Base-by-base conservation (phyloP, 1,284 basidiomycete genomes). In the Melampsora allii-populina region DNA sequence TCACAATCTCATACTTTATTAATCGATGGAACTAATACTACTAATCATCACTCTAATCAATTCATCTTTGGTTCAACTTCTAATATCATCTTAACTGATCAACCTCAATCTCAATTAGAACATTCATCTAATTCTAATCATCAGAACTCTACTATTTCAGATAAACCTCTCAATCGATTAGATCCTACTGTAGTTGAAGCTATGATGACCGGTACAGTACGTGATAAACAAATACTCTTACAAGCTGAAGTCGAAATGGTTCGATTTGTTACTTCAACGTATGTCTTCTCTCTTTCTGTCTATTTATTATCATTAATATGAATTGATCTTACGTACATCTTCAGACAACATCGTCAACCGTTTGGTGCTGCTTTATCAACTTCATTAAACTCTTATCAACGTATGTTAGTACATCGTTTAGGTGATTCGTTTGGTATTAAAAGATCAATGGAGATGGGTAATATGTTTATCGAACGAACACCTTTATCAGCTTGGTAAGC, bases 321-420 rank as follows among this genome's bases (percentile, higher is more conserved):
- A n/a, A n/a, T n/a, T n/a, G n/a, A n/a, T n/a, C n/a, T n/a, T n/a
- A n/a, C n/a, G n/a, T 9, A 17, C 48, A 9, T 9, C 21, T 66
- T 33, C 24, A 73, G 71, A 59, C 58, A 65, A 9, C 53, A 58
- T 19, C 63, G 63, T 45, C 63, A 66, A 24, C 63, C 53, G 21
- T 39, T 73, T 48, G 63, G 63, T 33, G 42, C 71, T 12, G 24
- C 65, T 21, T 33, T 67, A 29, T 75, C 65, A 4, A 67, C 21
- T 45, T 67, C 72, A 17, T 58, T 75, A 3, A 75, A 75, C 48
- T 73, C 71, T 7, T 73, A 73, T 61, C 72, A 75, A 45, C 65
- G 58, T 2, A 67, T 75, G 72, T 60, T 75, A 29, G 65, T 75
- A 19, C 72, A 75, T 63, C 72, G 63, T 33, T 46, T 73, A 4